These are phyloP conservation scores for Clonostachys byssicola DNA, from an alignment of 2,329 filamentous ascomycete genomes.

Conservation along the genomic window DNA sequence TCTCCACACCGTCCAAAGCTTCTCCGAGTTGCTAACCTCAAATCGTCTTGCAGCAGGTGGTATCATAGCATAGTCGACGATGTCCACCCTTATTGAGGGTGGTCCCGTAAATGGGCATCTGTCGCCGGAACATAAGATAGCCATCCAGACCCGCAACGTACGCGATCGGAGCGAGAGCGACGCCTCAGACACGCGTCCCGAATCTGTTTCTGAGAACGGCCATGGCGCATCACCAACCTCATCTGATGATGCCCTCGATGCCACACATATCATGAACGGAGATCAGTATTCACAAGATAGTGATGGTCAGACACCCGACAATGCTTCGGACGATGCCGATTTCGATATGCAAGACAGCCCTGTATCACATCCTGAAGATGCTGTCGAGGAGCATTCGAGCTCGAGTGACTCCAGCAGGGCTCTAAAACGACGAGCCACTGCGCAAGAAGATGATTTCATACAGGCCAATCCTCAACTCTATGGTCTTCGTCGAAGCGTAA, in stretches of 20 bases:
- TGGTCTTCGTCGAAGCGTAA: slow-evolving; percentile 84
- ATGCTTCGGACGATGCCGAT: slow-evolving; percentile 66
- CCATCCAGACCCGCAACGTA: slow-evolving; percentile 29
- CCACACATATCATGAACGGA: slow-evolving; percentile 30
- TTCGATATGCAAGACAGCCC: slow-evolving; percentile 68
- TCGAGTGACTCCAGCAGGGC: slow-evolving; percentile 68
- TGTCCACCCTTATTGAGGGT: slow-evolving; percentile 58
- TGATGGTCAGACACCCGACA: slow-evolving; percentile 44
- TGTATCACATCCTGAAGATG: slow-evolving; percentile 34
- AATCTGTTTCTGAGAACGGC: slow-evolving; percentile 35
- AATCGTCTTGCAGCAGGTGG: too few relatives aligned
- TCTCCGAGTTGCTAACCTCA: slow-evolving; percentile 25
- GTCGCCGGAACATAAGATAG: slow-evolving; percentile 46
- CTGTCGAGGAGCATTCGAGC: slow-evolving; percentile 54
- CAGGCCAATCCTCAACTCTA: slow-evolving; percentile 91
- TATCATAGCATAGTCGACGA: slow-evolving; percentile 24
- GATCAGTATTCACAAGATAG: slow-evolving; percentile 36
- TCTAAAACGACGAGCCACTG: slow-evolving; percentile 66
- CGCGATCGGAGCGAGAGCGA: slow-evolving; percentile 57
- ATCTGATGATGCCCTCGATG: slow-evolving; percentile 36
- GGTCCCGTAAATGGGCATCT: slow-evolving; percentile 64
- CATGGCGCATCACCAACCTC: slow-evolving; percentile 27
- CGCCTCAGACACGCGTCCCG: slow-evolving; percentile 66
- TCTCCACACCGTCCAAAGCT: background rate
- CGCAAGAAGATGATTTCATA: slow-evolving; percentile 79